Conservation (phyloP, 306 rosid species). For the Cucurbita maxima region DNA sequence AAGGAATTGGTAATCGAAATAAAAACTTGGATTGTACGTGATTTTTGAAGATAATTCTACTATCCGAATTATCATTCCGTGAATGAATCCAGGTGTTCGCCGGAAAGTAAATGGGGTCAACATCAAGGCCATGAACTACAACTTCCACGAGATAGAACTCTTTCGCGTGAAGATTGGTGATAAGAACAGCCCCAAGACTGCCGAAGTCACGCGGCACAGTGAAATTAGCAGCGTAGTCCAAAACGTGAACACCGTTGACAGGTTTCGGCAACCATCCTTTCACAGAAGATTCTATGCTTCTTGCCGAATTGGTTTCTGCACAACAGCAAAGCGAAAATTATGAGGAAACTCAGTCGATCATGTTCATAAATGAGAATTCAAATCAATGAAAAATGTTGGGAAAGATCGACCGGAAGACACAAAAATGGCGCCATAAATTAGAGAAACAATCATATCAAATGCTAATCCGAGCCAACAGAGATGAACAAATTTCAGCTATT, state of each 20-base stretch:
- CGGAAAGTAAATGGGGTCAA: conserved; percentile 70
- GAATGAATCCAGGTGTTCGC: conserved; percentile 93
- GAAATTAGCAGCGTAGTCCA: conserved; percentile 60
- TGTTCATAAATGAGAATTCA: background rate
- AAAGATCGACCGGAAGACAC: background rate
- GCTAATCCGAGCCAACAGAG: too few species aligned
- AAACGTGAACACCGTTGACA: conserved; percentile 23
- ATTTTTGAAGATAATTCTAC: conserved; percentile 68
- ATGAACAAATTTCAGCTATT: too few species aligned
- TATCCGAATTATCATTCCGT: conserved; percentile 38
- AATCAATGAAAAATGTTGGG: background rate
- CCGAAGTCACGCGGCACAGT: conserved; percentile 51
- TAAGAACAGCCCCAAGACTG: conserved; percentile 57
- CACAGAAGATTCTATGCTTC: conserved; percentile 33
- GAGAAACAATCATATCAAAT: too few species aligned
- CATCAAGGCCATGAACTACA: conserved; percentile 54
- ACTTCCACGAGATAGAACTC: conserved; percentile 67
- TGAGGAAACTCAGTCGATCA: background rate
- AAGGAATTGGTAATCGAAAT: background rate
- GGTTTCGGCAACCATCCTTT: conserved; percentile 75
- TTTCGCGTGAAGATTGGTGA: conserved; percentile 61
- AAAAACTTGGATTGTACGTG: conserved; percentile 26
- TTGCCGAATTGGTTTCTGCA: conserved; percentile 56
- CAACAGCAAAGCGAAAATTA: background rate
- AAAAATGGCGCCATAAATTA: background rate